These are phyloP conservation scores for Sanghuangporus baumii DNA, from an alignment of 1,284 basidiomycete genomes.

Conservation along the genomic window DNA sequence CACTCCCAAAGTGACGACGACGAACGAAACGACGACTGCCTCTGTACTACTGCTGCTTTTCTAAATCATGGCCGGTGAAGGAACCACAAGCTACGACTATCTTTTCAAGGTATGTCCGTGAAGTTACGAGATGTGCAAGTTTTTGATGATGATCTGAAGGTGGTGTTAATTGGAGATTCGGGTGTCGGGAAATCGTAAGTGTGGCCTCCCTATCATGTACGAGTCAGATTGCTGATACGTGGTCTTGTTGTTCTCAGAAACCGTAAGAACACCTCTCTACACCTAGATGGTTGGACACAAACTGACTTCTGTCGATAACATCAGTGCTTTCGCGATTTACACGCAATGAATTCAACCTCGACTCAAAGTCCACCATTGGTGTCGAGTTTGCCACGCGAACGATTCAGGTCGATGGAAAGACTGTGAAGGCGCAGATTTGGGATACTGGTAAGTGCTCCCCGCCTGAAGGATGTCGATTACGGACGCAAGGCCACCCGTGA, in stretches of 20 bases:
- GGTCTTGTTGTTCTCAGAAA: not conserved
- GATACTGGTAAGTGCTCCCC: slow-evolving; percentile 73
- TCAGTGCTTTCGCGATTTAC: slow-evolving; percentile 95
- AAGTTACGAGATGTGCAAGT: not conserved
- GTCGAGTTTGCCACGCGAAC: slow-evolving; percentile 98
- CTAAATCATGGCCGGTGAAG: slow-evolving; percentile 13
- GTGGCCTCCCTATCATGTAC: slow-evolving; percentile 19
- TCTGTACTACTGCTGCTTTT: not conserved
- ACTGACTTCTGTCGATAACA: slow-evolving; percentile 1
- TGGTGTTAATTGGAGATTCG: slow-evolving; percentile 97
- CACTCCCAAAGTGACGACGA: not conserved
- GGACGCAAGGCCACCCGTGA: not conserved
- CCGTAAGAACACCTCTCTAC: not conserved
- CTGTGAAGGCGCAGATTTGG: slow-evolving; percentile 99
- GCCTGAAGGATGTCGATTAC: not conserved
- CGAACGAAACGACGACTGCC: not conserved
- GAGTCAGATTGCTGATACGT: slow-evolving; percentile 15
- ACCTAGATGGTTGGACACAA: not conserved
- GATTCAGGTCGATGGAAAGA: slow-evolving; percentile 94
- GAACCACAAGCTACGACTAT: slow-evolving; percentile 14
- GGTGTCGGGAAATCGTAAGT: slow-evolving; percentile 97
- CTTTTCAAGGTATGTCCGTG: slow-evolving; percentile 15
- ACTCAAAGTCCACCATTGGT: slow-evolving; percentile 98
- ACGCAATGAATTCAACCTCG: slow-evolving; percentile 98
- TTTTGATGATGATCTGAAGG: slow-evolving; percentile 39